Conservation (phyloP, 1,284 basidiomycete species). For the Pholiota adiposa region DNA sequence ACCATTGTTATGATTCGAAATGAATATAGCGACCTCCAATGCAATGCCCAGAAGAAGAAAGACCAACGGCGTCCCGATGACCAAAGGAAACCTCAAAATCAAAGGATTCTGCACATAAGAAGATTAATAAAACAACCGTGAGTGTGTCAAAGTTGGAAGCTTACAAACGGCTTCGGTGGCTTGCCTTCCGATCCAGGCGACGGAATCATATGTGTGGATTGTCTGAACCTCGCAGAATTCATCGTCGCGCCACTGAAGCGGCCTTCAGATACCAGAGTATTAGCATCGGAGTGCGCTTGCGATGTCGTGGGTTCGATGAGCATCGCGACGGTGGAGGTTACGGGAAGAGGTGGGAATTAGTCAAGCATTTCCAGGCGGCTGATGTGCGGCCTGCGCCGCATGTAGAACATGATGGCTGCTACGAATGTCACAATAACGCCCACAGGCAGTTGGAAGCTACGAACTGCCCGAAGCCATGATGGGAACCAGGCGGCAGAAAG, state of each 20-base stretch:
- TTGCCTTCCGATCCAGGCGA: slow-evolving; percentile 38
- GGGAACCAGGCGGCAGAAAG: neutral
- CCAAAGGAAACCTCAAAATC: slow-evolving; percentile 45
- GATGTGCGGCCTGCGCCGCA: slow-evolving; percentile 4
- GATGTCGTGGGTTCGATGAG: neutral
- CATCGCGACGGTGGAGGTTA: slow-evolving; percentile 1
- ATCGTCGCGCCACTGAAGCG: slow-evolving; percentile 17
- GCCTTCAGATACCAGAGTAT: slow-evolving; percentile 13
- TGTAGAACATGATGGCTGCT: slow-evolving; percentile 9
- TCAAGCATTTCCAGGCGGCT: neutral
- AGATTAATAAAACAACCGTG: neutral
- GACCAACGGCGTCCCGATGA: slow-evolving; percentile 42
- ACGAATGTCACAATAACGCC: neutral
- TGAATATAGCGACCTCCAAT: slow-evolving; percentile 46
- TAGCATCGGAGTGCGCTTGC: neutral
- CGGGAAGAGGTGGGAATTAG: slow-evolving; percentile 1
- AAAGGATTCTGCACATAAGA: slow-evolving; percentile 45
- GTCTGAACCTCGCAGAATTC: slow-evolving; percentile 34
- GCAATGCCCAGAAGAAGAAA: slow-evolving; percentile 53
- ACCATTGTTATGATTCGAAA: slow-evolving; percentile 52
- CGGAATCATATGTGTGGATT: slow-evolving; percentile 51
- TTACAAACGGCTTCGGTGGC: slow-evolving; percentile 47
- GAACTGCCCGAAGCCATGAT: slow-evolving; percentile 4
- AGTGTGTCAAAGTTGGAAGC: slow-evolving; percentile 18
- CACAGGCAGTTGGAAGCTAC: neutral